Evolutionary conservation across 441 rosid genomes (phyloP), one percentile per base, ranked within the genome.

Genomic region (Pelargonium citronellum): DNA sequence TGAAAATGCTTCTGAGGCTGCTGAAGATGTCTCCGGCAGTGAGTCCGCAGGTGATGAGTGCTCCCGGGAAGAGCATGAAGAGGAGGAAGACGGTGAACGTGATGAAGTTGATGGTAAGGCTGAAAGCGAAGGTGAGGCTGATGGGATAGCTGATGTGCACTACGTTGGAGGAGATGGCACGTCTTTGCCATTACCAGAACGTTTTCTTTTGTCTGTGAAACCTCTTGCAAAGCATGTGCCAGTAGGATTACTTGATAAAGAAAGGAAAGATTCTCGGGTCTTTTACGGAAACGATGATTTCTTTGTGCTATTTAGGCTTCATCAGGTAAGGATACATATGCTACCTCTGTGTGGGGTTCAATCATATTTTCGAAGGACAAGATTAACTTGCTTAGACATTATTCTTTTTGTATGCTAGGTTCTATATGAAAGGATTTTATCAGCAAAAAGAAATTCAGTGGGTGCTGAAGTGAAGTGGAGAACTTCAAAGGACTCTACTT

Each of bases 51-150:
- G 83, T 55, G 96, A 87, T 77, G 96, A 86, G 65, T 84, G 89
- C 82, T 91, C 91, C 44, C 84, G 76, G 76, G 97, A 89, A 79
- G 94, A 88, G 76, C 94, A 75, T 0, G 96, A 86, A 34, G 39
- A 34, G 39, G 51, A 46, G 75, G 93, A 89, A 81, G 95, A 87
- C 79, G 83, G 80, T 27, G 97, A 86, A 27, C 89, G 71, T 69
- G 96, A 87, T 80, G 89, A 87, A 58, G 88, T 82, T 75, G 91
- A 87, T 75, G 83, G 86, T 70, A 87, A 91, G 79, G 99, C 79
- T 63, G 98, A 95, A 86, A 92, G 95, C 64, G 96, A 95, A 88
- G 98, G 92, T 68, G 97, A 92, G 80, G 99, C 92, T 44, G 97
- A 89, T 78, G 98, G 89, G 70, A 85, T 80, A 79, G 74, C 89